Evolutionary conservation across 2,329 filamentous ascomycete species (phyloP), one percentile per base, ranked within the genome.

Genomic region (Pochonia chlamydosporia): DNA sequence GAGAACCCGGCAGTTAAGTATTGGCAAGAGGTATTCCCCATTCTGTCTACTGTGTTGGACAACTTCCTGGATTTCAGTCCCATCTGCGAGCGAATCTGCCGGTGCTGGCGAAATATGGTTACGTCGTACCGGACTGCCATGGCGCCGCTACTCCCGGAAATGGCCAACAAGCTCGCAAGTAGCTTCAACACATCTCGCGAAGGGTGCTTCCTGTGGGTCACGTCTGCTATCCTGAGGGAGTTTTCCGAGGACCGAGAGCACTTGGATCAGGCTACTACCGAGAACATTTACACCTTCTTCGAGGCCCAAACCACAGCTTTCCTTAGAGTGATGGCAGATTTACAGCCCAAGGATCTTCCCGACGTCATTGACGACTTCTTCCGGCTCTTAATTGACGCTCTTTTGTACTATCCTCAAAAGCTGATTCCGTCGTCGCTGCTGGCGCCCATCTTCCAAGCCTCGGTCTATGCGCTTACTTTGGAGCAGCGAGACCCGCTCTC

Each of bases 181-280:
- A 91, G 92, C 4, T 99, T 99, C 63, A 79, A 86, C 47, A 78
- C 80, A 16, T 96, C 92, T 10, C 81, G 84, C 51, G 92, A 99
- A 67, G 93, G 93, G 11, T 96, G 92, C 64, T 99, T 99, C 76
- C 75, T 99, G n/a, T 99, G 93, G 93, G 92, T 93, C 1, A 96
- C 92, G 2, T 88, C 91, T 54, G 89, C 92, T 8, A 95, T 99
- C 52, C 79, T 99, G 25, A 86, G 93, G 49, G 93, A 99, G 65
- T 99, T 97, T 62, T 93, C 89, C 0, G 89, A 95, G 57, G 90
- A 92, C 36, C 82, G 87, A 36, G 90, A 96, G 56, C 82, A 87
- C 51, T 87, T 97, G 18, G 85, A 92, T 46, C 78, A 84, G 43
- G 73, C 79, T n/a, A 95, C 89, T 5, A 88, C 87, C 14, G 83